Evolutionary conservation across 495 filamentous ascomycete species (phyloP), one percentile per base, ranked within the genome.

Genomic region (Aspergillus carlsbadensis): DNA sequence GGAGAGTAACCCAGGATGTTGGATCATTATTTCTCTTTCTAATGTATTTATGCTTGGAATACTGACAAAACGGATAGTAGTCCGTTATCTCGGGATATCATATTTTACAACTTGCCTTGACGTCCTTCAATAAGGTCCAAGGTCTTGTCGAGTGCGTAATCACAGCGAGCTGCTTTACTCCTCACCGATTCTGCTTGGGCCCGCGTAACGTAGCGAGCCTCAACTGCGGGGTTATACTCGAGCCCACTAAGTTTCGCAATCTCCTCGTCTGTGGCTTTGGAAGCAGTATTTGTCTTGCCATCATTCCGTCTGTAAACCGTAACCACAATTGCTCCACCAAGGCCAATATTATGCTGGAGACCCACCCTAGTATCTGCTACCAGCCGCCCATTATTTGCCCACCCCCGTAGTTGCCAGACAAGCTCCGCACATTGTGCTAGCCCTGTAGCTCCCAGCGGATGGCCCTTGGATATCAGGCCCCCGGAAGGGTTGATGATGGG

Each of bases 371-470:
- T 89, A 10, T 83, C 80, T 14, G 80, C 72, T 4, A 91, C 83
- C 5, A 84, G 73, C 31, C 94, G 79, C 8, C 26, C 26, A 73
- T 97, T 97, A 63, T 92, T 96, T 4, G 93, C 94, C 94, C 94
- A 96, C 3, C 94, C 94, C 35, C 94, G 78, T 65, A 98, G 75
- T 59, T 98, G 94, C 94, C 94, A 98, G 17, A 94, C 89, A 42
- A 98, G 70, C 74, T 98, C 94, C 2, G 92, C 90, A 64, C 92
- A 96, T 73, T 98, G 94, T 13, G 94, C 94, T 44, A 98, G 74
- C 21, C 94, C 94, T 0, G 89, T 93, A 0, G 94, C 94, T 6
- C 94, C 94, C 5, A 98, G 82, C 0, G 94, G 94, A 68, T 98
- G 94, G 22, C 94, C 94, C 74, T 98, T 98, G 39, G 88, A 92